Conservation (phyloP, 169 alveolate genomes). For the Eimeria praecox region DNA sequence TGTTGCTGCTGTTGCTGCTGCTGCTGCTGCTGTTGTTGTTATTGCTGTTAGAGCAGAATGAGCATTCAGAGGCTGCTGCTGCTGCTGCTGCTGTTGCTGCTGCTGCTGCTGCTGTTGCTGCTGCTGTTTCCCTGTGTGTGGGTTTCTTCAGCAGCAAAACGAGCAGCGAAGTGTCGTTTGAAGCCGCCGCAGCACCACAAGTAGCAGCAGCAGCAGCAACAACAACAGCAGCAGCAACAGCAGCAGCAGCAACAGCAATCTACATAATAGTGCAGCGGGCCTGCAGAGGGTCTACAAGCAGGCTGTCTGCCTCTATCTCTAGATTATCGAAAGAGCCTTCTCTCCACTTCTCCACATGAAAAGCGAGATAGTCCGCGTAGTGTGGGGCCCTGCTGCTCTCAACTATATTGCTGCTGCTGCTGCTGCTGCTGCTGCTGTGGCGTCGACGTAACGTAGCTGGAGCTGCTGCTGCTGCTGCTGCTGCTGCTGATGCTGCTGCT, state of each 20-base stretch:
- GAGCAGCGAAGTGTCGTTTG: too few relatives aligned
- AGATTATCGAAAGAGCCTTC: conserved; percentile 21
- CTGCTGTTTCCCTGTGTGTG: too few relatives aligned
- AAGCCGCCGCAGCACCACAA: neutral
- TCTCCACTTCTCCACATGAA: conserved; percentile 35
- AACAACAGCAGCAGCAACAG: conserved; percentile 6
- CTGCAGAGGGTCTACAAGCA: conserved; percentile 17
- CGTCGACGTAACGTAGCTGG: neutral
- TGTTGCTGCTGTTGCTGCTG: neutral
- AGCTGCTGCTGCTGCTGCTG: neutral
- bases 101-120: too few relatives aligned
- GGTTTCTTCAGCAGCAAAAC: too few relatives aligned
- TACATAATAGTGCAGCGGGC: conserved; percentile 53
- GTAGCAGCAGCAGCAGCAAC: neutral
- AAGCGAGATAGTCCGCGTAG: conserved; percentile 38
- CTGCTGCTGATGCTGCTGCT: neutral
- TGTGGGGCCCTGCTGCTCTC: conserved; percentile 28
- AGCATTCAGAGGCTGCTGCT: neutral
- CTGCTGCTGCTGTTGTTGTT: neutral
- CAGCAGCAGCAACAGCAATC: neutral
- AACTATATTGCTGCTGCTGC: conserved; percentile 11
- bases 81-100: too few relatives aligned
- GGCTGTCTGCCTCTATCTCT: neutral
- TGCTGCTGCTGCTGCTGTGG: conserved; percentile 47
- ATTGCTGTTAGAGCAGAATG: neutral